Percentiles rank a stretch among this genome's conserved stretches.
phyloP scores from a whole-genome alignment of 2,329 filamentous ascomycete species.

The Chaetomiaceae sp. region DNA sequence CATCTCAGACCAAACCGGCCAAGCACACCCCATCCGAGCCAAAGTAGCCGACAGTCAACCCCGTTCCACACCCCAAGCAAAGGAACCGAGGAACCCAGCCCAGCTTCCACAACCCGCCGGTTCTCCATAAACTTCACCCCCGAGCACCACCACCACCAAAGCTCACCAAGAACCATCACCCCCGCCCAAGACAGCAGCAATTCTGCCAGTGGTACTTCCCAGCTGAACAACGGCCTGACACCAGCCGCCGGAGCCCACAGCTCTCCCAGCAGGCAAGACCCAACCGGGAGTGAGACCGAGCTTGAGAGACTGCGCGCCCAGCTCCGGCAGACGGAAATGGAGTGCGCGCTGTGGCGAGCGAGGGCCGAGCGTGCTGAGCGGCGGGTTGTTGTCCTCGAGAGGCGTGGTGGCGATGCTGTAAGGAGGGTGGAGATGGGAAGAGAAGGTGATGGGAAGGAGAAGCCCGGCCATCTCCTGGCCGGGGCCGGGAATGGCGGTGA shows the following conservation, averaged over 20 bases:
- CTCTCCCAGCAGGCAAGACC: background rate
- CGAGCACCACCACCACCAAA: background rate
- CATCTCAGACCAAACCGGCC: background rate
- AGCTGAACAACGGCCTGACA: no score
- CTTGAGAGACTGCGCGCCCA: conserved; percentile 46
- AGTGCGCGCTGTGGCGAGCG: conserved; percentile 48
- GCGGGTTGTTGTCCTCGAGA: conserved; percentile 36
- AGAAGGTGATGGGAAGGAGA: background rate
- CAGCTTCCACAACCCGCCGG: conserved; percentile 1
- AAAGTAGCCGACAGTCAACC: background rate
- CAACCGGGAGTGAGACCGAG: background rate
- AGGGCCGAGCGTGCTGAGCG: conserved; percentile 54
- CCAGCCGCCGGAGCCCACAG: background rate
- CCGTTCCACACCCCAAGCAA: background rate
- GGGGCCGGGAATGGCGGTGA: no score
- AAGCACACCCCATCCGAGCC: background rate
- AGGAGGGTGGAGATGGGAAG: background rate
- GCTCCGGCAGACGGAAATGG: conserved; percentile 40
- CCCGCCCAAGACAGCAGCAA: background rate
- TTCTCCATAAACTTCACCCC: background rate
- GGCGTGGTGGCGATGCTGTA: background rate
- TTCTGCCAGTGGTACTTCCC: no score
- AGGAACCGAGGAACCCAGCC: background rate
- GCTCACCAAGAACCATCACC: background rate
- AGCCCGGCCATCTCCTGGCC: no score